Conservation (phyloP, 1,284 basidiomycete genomes). For the Austroboletus sp. region DNA sequence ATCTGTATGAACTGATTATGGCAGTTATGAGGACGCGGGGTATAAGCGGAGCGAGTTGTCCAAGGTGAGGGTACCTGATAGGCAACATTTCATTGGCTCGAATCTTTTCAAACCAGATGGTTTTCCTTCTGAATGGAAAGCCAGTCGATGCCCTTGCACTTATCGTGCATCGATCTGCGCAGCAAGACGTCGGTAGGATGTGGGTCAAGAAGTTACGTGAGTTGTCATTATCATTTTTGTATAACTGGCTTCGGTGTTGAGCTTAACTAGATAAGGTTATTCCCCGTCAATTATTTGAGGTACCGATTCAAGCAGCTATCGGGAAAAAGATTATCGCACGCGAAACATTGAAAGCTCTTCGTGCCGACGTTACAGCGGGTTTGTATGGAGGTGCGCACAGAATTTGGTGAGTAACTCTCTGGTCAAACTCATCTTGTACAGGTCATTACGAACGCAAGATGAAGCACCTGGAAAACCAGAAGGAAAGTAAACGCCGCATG, state of each 20-base stretch:
- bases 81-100: not conserved
- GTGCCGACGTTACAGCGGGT: constrained; percentile 93
- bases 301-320: constrained; percentile 83
- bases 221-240: constrained; percentile 23
- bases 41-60: constrained; percentile 74
- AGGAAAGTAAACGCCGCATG: constrained; percentile 82
- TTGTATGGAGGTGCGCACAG: constrained; percentile 71
- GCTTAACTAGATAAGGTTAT: constrained; percentile 70
- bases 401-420: not conserved
- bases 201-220: constrained; percentile 89
- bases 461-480: constrained; percentile 89
- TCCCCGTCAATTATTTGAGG: constrained; percentile 88
- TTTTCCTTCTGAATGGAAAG: constrained; percentile 79
- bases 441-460: constrained; percentile 87
- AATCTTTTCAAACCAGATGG: constrained; percentile 51
- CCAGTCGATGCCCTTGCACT: constrained; percentile 89
- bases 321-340: constrained; percentile 85
- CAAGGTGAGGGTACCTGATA: constrained; percentile 48
- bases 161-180: constrained; percentile 73
- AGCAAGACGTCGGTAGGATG: constrained; percentile 63
- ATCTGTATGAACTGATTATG: constrained; percentile 3
- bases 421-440: constrained; percentile 21
- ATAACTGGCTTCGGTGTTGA: not conserved
- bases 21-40: constrained; percentile 84
- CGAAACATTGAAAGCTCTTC: constrained; percentile 79